These are phyloP conservation scores for Trametes villosa DNA, from an alignment of 768 basidiomycete genomes.

Conservation along the genomic window DNA sequence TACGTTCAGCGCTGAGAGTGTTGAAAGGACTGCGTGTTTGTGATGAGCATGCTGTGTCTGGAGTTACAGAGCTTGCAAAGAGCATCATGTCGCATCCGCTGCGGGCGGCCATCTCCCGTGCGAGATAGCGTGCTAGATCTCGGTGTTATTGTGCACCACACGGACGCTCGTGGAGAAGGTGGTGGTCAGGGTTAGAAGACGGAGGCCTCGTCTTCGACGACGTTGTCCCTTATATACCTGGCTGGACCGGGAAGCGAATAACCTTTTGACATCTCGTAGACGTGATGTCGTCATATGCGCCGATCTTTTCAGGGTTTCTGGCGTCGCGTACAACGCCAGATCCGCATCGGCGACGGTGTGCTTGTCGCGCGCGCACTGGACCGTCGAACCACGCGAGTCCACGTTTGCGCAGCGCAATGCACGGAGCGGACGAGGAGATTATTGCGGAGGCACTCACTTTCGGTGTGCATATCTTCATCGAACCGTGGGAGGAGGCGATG, in stretches of 20 bases:
- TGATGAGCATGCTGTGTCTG: not conserved
- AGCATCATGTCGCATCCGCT: not conserved
- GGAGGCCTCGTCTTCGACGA: not conserved
- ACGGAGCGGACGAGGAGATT: not conserved
- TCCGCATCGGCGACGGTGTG: conserved; percentile 1
- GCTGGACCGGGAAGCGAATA: conserved; percentile 2
- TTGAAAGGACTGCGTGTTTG: conserved; percentile 22
- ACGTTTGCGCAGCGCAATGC: not conserved
- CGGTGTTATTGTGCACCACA: not conserved
- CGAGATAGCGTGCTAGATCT: not conserved
- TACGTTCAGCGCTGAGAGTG: conserved; percentile 39
- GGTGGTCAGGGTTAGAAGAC: not conserved
- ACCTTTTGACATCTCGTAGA: not conserved
- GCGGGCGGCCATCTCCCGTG: not conserved
- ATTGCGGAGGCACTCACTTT: conserved; percentile 41
- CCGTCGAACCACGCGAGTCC: too few relatives aligned
- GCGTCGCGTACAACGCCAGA: not conserved
- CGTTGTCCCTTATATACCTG: not conserved
- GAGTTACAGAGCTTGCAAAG: not conserved
- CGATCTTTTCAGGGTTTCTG: not conserved
- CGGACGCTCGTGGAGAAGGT: not conserved
- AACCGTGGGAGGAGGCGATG: conserved; percentile 57
- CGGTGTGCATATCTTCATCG: conserved; percentile 53
- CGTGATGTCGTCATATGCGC: not conserved
- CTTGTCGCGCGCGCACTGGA: not conserved